Evolutionary conservation across 495 filamentous ascomycete genomes (phyloP), one percentile per base, ranked within the genome.

Genomic region (Lineolata rhizophorae): DNA sequence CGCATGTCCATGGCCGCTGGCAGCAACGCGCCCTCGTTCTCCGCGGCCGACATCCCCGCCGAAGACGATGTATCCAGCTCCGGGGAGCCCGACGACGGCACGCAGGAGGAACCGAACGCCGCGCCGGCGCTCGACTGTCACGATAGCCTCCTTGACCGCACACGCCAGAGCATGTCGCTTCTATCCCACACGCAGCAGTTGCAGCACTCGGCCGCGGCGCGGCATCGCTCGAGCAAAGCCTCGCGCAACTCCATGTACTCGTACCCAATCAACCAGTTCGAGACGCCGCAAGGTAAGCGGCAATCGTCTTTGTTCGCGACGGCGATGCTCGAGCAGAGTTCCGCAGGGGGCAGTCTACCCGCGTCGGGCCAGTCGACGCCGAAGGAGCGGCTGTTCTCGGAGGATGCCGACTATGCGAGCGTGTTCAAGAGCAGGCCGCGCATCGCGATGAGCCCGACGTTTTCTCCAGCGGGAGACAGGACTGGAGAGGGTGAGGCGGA

Each of bases 381-480:
- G 2, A 54, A 57, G 16, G 67, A 74, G 41, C 51, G 62, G 30
- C 53, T 79, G 20, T 68, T 77, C 31, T 55, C 62, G 20, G 65
- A 68, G n/a, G 66, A 72, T 31, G 71, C 70, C 11, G 76, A 78
- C 41, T 83, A 87, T 45, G 73, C 76, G 30, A 76, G 73, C 31
- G 72, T 93, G 1, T 93, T 93, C 52, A 82, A 71, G 53, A 81
- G 77, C 24, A 52, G 83, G 37, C 83, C 83, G 1, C 76, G 72
- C 39, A 62, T 93, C 34, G 74, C 70, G 32, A 60, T 60, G 4
- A 90, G 82, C 53, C 78, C 80, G n/a, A n/a, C n/a, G n/a, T n/a
- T n/a, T n/a, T n/a, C n/a, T n/a, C n/a, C n/a, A n/a, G n/a, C n/a
- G n/a, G n/a, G n/a, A n/a, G n/a, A n/a, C n/a, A n/a, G n/a, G n/a